Evolutionary conservation across 768 basidiomycete genomes (phyloP).

Genomic region (Leucocoprinus birnbaumii): DNA sequence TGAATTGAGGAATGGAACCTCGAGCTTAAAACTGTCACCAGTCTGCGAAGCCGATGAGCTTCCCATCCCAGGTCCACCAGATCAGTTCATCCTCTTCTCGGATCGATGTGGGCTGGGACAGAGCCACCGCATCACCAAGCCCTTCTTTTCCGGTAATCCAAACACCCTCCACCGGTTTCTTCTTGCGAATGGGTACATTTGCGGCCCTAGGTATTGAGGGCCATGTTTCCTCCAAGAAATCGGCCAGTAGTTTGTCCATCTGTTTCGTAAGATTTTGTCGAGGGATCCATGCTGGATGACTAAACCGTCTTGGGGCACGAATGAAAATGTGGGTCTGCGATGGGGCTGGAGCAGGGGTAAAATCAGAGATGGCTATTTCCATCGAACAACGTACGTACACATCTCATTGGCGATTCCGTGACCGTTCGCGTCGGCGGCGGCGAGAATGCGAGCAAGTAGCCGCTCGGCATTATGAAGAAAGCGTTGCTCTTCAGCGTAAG

Average conservation of each 20-base stretch:
- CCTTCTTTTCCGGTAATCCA: constrained; percentile 38
- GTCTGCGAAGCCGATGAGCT: constrained; percentile 47
- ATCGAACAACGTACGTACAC: constrained; percentile 17
- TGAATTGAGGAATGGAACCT: too few species aligned
- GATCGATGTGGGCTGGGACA: neutral
- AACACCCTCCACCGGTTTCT: constrained; percentile 40
- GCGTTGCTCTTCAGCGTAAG: constrained; percentile 27
- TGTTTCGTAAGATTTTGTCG: constrained; percentile 37
- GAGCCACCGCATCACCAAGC: constrained; percentile 9
- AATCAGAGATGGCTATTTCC: neutral
- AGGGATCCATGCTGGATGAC: constrained; percentile 44
- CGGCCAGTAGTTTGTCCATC: constrained; percentile 35
- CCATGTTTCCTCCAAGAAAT: constrained; percentile 37
- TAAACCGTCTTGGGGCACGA: constrained; percentile 44
- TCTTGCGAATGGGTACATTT: constrained; percentile 16
- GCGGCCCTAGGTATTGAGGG: neutral
- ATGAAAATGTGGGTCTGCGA: constrained; percentile 45
- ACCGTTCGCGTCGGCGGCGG: constrained; percentile 27
- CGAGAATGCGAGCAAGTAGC: constrained; percentile 33
- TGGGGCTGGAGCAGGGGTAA: constrained; percentile 27
- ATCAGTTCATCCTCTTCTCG: constrained; percentile 47
- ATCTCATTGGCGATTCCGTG: constrained; percentile 36
- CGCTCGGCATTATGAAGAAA: constrained; percentile 32
- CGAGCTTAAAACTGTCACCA: too few species aligned
- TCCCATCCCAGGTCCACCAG: constrained; percentile 64